Evolutionary conservation across 352 stramenopile species (phyloP), one percentile per base, ranked within the genome.

Genomic region (Pythium phragmiticola): DNA sequence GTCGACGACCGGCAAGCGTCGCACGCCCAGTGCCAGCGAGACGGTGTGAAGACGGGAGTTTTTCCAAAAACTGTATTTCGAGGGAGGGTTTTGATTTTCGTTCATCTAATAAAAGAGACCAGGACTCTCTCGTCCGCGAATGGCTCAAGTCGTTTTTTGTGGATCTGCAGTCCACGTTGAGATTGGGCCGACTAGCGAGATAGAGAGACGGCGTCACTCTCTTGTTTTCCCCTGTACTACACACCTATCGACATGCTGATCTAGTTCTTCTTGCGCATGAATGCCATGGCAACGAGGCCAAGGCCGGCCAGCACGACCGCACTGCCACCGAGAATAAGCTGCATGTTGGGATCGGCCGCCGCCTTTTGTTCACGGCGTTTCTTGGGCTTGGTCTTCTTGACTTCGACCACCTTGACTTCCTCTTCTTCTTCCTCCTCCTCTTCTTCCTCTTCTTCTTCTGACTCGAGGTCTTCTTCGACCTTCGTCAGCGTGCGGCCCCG

Each of bases 391-490:
- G 65, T 70, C 58, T 79, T 85, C 57, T 77, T 78, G 47, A 68
- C 65, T 55, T 66, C 53, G 39, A 66, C 48, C 54, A 68, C 49
- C 8, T 70, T 72, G 16, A 63, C 66, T 37, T 74, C 68, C 42
- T 74, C 68, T 53, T 70, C 57, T 68, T 85, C 60, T 17, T 66
- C 66, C 30, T 74, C 68, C 42, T 74, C 68, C 47, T 70, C 57
- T 66, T 85, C 62, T 68, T 83, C 60, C 79, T 88, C 69, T 63
- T 77, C 45, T 12, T 67, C 68, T 21, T 70, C 60, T 42, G 72
- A 80, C 36, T 80, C 74, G 16, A 85, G 78, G 68, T 89, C 78
- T 66, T 93, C 84, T 34, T 92, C 83, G 17, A 94, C 83, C 73
- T 92, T 92, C 0, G 85, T 94, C 28, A 94, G 69, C 72, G 89